Evolutionary conservation across 306 rosid species (phyloP), one percentile per base, ranked within the genome.

Genomic region (Bauhinia variegata): DNA sequence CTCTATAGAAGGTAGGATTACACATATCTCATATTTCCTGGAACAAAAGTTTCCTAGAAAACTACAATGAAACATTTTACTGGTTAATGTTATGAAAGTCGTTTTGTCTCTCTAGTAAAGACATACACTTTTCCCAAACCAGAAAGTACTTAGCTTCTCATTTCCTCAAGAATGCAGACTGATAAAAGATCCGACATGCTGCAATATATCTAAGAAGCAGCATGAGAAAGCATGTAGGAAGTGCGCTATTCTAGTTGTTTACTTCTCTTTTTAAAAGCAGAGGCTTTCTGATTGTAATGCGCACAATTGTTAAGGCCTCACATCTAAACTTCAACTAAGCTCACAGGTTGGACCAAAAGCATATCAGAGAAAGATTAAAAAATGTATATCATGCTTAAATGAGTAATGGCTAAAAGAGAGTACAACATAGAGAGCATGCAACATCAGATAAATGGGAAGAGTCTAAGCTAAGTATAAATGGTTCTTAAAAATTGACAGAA

Each of bases 401-500:
- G 28, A 23, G 28, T 23, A 23, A 23, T 23, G 28, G 28, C 2
- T 23, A 23, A 23, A 23, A 23, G 28, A 23, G 2, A 23, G 1
- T 23, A 23, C 2, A 2, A 23, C 2, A 23, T 23, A 23, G 28
- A n/a, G n/a, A 23, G 28, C 28, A 23, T 23, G 28, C 13, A 6
- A 4, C 11, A 34, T 34, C 61, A 52, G 9, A 38, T 28, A 30
- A 37, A 19, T 23, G 71, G 19, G n/a, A 38, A 4, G 28, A 23
- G 28, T 23, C 23, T 6, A 19, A 16, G 42, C 11, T n/a, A 38
- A 23, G 33, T 55, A 31, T 8, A 43, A 15, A 56, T 57, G 5
- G 11, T 32, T 56, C 73, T 28, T n/a, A 67, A 53, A 23, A 23
- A 54, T 67, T 41, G 52, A 54, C 19, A 39, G 62, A 38, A 16